A percentile compares a stretch with the other conserved stretches of the same genome.
These are phyloP conservation scores for Torulaspora delbrueckii DNA, from an alignment of 805 yeast genomes.

Conservation along the genomic window DNA sequence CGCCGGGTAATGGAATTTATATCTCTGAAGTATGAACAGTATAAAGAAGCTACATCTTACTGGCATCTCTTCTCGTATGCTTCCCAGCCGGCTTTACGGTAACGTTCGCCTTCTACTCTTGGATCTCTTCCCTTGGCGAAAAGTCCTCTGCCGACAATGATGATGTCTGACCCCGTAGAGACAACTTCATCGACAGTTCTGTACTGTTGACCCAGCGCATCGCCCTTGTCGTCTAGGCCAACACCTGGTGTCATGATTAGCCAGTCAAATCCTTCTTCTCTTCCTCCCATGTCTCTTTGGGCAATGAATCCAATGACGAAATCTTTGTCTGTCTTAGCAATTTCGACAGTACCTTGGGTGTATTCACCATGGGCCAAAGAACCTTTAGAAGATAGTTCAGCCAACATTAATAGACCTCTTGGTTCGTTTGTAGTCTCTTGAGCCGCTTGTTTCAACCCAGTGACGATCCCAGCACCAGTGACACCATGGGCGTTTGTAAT, in stretches of 20 bases:
- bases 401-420: conserved; percentile 89
- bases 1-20: conserved; percentile 2
- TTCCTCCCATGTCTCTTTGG: conserved; percentile 79
- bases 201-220: conserved; percentile 92
- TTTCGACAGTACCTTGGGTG: conserved; percentile 80
- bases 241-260: conserved; percentile 97
- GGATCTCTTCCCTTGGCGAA: conserved; percentile 95
- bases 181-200: conserved; percentile 86
- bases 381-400: conserved; percentile 92
- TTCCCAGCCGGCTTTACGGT: conserved; percentile 91
- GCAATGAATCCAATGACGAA: conserved; percentile 97
- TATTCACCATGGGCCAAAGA: conserved; percentile 90
- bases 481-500: conserved; percentile 97
- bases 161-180: conserved; percentile 82
- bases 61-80: conserved; percentile 57
- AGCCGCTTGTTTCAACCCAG: conserved; percentile 80
- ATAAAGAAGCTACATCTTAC: background rate
- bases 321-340: conserved; percentile 79
- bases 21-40: background rate
- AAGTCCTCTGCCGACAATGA: conserved; percentile 97
- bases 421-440: conserved; percentile 63
- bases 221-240: conserved; percentile 95
- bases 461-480: conserved; percentile 89
- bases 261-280: conserved; percentile 89
- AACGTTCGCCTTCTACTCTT: conserved; percentile 76